phyloP scores from a whole-genome alignment of 2,329 filamentous ascomycete species.

The Fusarium aywerte region DNA sequence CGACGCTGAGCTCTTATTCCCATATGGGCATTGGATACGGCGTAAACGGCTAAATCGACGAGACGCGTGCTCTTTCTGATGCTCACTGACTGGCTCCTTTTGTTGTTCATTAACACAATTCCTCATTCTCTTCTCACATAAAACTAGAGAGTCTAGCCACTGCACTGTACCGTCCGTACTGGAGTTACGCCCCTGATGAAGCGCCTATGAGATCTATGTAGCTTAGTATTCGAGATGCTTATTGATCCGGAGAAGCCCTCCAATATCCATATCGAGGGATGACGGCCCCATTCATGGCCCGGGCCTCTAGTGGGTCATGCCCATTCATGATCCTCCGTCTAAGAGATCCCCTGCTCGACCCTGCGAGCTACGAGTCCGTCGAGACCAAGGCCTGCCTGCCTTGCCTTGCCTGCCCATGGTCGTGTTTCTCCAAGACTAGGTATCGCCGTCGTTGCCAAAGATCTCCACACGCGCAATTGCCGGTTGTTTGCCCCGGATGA shows the following conservation, averaged over 20 bases:
- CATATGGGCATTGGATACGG: conserved; percentile 28
- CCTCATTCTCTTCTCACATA: conserved; percentile 14
- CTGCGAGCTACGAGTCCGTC: conserved; percentile 18
- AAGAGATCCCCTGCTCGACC: conserved; percentile 37
- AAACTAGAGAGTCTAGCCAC: background rate
- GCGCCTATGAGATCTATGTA: conserved; percentile 19
- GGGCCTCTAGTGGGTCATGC: conserved; percentile 35
- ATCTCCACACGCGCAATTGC: conserved; percentile 40
- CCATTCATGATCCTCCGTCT: conserved; percentile 35
- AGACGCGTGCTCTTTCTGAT: conserved; percentile 27
- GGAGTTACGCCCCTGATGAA: conserved; percentile 17
- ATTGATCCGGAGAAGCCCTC: conserved; percentile 30
- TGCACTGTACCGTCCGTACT: background rate
- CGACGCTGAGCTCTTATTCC: conserved; percentile 28
- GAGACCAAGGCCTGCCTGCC: conserved; percentile 26
- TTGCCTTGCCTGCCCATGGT: conserved; percentile 18
- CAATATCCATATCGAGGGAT: conserved; percentile 13
- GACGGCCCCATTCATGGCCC: conserved; percentile 33
- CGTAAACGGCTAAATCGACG: conserved; percentile 24
- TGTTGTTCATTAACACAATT: conserved; percentile 8
- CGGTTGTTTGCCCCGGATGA: conserved; percentile 38
- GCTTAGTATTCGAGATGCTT: conserved; percentile 19
- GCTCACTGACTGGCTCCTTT: conserved; percentile 29
- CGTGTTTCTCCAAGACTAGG: conserved; percentile 36
- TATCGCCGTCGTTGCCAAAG: conserved; percentile 34